Evolutionary conservation across 139 green algal species (phyloP), one percentile per base, ranked within the genome.

Genomic region (Chlamydomonas schloesseri): DNA sequence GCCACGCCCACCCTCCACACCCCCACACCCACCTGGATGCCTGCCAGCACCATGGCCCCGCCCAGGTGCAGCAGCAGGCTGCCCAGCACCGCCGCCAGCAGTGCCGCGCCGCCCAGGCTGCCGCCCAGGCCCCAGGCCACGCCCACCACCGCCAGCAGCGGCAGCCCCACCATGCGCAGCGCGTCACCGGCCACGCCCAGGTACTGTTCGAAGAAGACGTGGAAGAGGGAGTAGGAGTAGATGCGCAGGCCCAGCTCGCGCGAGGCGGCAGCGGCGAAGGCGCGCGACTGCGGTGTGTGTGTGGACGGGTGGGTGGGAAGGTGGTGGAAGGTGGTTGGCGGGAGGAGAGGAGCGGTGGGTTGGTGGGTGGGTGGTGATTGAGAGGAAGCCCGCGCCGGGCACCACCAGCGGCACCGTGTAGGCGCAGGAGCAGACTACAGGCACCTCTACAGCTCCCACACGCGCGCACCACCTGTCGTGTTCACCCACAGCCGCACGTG

Each of bases 151-250:
- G 90, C 87, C 21, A 88, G 28, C 69, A 88, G 55, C 28, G 91
- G 87, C 77, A 87, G 42, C 17, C 76, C 88, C 69, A 93, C 36
- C 68, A 93, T 74, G 50, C 72, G 31, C 29, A 71, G 86, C 1
- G 87, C 88, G 46, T 91, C 83, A 3, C 17, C 46, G 58, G 34
- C 55, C 24, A 84, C 67, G 28, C 34, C 83, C 36, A 98, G 91
- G 90, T 98, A 98, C 92, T 98, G 96, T 93, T 99, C 96, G 77
- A 99, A 99, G 89, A 98, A 99, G 76, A 98, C 90, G 92, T 99
- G 95, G 88, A 98, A 99, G 6, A 97, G 78, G 53, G 95, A 98
- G 90, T 98, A 99, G 47, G 93, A 42, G 89, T 96, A 99, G 13
- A 99, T 85, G 18, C 94, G 71, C 79, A 97, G 69, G 29, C 87